phyloP scores from a whole-genome alignment of 345 rosid genomes.

The Clarkia xantiana region DNA sequence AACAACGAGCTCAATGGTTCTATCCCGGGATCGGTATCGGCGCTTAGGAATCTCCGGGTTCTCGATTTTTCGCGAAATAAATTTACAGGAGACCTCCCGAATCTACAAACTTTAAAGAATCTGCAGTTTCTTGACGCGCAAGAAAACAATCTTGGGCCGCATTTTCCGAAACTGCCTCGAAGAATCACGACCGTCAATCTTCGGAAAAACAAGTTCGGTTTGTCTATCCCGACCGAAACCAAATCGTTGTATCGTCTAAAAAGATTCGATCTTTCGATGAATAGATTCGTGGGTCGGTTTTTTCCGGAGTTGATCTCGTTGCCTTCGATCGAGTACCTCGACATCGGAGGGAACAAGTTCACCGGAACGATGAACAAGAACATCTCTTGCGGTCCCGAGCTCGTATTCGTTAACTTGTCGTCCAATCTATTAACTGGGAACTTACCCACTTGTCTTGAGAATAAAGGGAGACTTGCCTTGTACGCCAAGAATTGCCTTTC shows the following conservation, averaged over 20 bases:
- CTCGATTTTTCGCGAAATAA: conserved; percentile 26
- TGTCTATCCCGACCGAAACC: conserved; percentile 27
- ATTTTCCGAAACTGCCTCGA: conserved; percentile 29
- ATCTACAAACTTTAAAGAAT: conserved; percentile 28
- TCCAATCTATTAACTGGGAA: conserved; percentile 40
- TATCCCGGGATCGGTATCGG: conserved; percentile 24
- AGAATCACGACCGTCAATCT: conserved; percentile 23
- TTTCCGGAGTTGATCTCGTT: conserved; percentile 28
- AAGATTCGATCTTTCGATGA: conserved; percentile 41
- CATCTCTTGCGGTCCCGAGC: conserved; percentile 36
- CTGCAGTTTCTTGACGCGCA: conserved; percentile 46
- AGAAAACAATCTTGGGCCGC: conserved; percentile 37
- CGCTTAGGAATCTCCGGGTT: conserved; percentile 24
- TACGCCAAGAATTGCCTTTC: conserved; percentile 39
- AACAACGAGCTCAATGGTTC: conserved; percentile 33
- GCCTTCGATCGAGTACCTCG: conserved; percentile 32
- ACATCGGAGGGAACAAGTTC: conserved; percentile 34
- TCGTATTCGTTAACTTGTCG: conserved; percentile 33
- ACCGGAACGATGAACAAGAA: conserved; percentile 30
- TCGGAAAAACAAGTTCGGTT: conserved; percentile 35
- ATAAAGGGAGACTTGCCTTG: conserved; percentile 11
- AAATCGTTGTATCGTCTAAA: conserved; percentile 30
- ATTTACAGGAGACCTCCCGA: conserved; percentile 41
- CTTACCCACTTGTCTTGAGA: conserved; percentile 36
- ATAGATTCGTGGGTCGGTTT: conserved; percentile 42